A percentile compares a stretch with the other conserved stretches of the same genome.
phyloP scores from a whole-genome alignment of 176 grass and related monocot genomes.

The Oryza glaberrima region DNA sequence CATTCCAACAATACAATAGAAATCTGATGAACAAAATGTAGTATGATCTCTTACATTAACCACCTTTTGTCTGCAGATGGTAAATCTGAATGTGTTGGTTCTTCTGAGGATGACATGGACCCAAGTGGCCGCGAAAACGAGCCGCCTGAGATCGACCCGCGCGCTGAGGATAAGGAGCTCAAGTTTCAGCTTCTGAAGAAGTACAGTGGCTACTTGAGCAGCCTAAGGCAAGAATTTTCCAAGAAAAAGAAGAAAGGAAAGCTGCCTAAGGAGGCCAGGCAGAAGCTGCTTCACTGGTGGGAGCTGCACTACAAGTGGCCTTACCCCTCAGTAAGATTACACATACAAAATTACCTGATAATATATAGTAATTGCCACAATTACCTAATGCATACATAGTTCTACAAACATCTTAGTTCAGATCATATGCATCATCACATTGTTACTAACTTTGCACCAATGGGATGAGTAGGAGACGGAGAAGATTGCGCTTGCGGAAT shows the following conservation, averaged over 20 bases:
- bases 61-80: constrained; percentile 56
- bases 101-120: constrained; percentile 85
- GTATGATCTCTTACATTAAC: constrained; percentile 22
- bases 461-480: constrained; percentile 53
- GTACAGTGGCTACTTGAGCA: constrained; percentile 83
- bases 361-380: not conserved
- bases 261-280: constrained; percentile 80
- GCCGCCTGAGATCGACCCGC: constrained; percentile 61
- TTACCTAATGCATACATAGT: too few species aligned
- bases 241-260: constrained; percentile 96
- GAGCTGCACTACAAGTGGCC: constrained; percentile 86
- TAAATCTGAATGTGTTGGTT: constrained; percentile 70
- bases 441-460: not conserved
- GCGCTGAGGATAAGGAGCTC: constrained; percentile 64
- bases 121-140: constrained; percentile 66
- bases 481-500: constrained; percentile 63
- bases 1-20: constrained; percentile 16
- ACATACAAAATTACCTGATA: not conserved
- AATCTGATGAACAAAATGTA: constrained; percentile 34
- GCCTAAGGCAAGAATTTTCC: constrained; percentile 78
- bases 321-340: constrained; percentile 64
- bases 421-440: not conserved
- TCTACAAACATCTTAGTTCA: too few species aligned
- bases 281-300: constrained; percentile 85
- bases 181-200: constrained; percentile 76